Conservation (phyloP, 495 filamentous ascomycete species). For the Neurospora intermedia region DNA sequence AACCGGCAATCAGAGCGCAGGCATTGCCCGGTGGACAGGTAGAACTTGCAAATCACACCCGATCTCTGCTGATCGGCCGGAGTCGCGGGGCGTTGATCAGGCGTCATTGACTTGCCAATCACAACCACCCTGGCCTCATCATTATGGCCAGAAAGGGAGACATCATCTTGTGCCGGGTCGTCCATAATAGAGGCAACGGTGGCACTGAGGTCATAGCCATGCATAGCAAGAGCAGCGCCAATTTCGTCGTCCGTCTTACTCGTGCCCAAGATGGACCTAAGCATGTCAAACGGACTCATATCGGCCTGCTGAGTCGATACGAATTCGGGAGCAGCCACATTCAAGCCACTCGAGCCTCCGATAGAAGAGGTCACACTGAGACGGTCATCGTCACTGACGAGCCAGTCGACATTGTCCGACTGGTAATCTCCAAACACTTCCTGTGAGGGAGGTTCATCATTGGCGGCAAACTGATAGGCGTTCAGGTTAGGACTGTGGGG, state of each 20-base stretch:
- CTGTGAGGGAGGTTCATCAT: slow-evolving; percentile 56
- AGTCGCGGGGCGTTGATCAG: slow-evolving; percentile 58
- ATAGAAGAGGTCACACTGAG: slow-evolving; percentile 65
- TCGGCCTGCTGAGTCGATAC: slow-evolving; percentile 61
- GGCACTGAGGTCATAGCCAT: slow-evolving; percentile 85
- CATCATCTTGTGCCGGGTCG: slow-evolving; percentile 33
- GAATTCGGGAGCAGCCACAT: slow-evolving; percentile 71
- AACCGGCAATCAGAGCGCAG: slow-evolving; percentile 93
- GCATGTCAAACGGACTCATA: slow-evolving; percentile 98
- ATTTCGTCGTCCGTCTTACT: slow-evolving; percentile 88
- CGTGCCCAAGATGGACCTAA: slow-evolving; percentile 87
- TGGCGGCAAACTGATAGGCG: slow-evolving; percentile 76
- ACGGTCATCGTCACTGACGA: slow-evolving; percentile 75
- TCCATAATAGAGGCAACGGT: slow-evolving; percentile 83
- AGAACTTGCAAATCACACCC: slow-evolving; percentile 92
- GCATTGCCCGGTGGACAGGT: slow-evolving; percentile 82
- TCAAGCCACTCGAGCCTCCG: slow-evolving; percentile 47
- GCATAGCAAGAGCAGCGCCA: slow-evolving; percentile 73
- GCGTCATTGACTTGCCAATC: slow-evolving; percentile 84
- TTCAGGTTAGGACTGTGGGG: slow-evolving; percentile 90
- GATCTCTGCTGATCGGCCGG: slow-evolving; percentile 61
- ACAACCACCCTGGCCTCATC: slow-evolving; percentile 50
- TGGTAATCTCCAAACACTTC: slow-evolving; percentile 89
- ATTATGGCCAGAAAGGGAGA: slow-evolving; percentile 24
- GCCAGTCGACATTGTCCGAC: slow-evolving; percentile 91